Base-by-base conservation (phyloP, 345 rosid genomes). In the Abelmoschus esculentus region DNA sequence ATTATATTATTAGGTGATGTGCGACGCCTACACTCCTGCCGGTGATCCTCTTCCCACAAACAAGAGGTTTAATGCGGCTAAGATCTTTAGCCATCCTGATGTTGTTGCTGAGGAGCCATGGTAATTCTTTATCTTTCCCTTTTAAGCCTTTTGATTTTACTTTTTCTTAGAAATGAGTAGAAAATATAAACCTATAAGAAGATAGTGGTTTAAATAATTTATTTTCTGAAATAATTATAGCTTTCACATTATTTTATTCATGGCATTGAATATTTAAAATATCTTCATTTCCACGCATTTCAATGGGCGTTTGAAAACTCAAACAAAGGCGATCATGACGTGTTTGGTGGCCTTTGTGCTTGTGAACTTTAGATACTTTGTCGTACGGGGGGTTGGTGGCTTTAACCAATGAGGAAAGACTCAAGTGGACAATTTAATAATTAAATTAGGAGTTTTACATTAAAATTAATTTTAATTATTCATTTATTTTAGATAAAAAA, bases 1-100 rank as follows among this genome's bases (percentile, higher is more conserved):
- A 17, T 53, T 17, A 22, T 22, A 22, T 52, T n/a, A n/a, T 54
- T 14, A 87, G 96, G 93, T 88, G 58, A 86, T 90, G 89, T 90
- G 96, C 62, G 91, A 90, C 72, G 78, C 96, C 0, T 88, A 90
- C 61, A 86, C 91, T 0, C 91, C 91, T 0, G 89, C 81, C 2
- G 96, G 96, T 0, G 86, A 83, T 15, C 91, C 96, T 0, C 83
- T 90, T 38, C 91, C 90, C 0, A 85, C 90, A 0, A 90, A 90
- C 84, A 88, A 87, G 61, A 78, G 97, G 57, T 76, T 63, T 77
- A 73, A 79, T 7, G 92, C 97, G 0, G 89, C 87, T 11, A 80
- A 89, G 76, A 79, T 90, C 72, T 90, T 90, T 67, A 80, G 83
- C 72, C 74, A 88, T 66, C 90, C 95, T 0, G 78, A 42, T 2